Base-by-base conservation (phyloP, 2,329 filamentous ascomycete genomes). In the Plenodomus biglobosus region DNA sequence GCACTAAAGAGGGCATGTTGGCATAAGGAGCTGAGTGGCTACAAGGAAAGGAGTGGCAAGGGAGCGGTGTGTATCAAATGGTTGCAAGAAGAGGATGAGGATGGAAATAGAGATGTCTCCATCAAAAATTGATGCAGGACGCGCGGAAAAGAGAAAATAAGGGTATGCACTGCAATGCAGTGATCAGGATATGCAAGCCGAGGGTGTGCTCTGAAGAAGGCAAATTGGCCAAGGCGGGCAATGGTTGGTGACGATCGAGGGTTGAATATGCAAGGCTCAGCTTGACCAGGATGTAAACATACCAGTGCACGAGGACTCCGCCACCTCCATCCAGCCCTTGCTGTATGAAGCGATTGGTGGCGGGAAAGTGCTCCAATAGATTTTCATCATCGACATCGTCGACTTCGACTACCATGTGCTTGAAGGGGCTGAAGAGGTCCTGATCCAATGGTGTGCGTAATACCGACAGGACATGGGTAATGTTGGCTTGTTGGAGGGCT, bases 331-430 rank as follows among this genome's bases (percentile, higher is more conserved):
- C 76, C 42, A 97, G 76, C 1, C 85, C 92, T 36, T 84, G 76
- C 61, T 92, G 84, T 60, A 97, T 96, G 73, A 96, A 99, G 40
- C 79, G 80, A 61, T 94, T 88, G 47, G 87, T 87, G 43, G 78
- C 78, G 6, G 91, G 84, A 52, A 97, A 86, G 71, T 95, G 85
- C 53, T 88, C 82, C 16, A 97, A 76, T 42, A 97, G 74, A 72
- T 99, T 90, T 60, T 92, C 86, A 65, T 96, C 90, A 17, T 92
- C 89, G 42, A 92, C 83, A 75, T 99, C 94, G 71, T 97, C 89
- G 37, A 96, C 84, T 57, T 95, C 87, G 56, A 97, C 87, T 52
- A 85, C 80, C 59, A 90, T 79, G 69, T 95, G 90, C 55, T 85
- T 75, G 69, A 85, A 90, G 36, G 80, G 77, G 55, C 81, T 78